A percentile compares a stretch with the other conserved stretches of the same genome.
Evolutionary conservation across 1,139 yeast genomes (phyloP).

Genomic region (Arxiozyma slooffiae): DNA sequence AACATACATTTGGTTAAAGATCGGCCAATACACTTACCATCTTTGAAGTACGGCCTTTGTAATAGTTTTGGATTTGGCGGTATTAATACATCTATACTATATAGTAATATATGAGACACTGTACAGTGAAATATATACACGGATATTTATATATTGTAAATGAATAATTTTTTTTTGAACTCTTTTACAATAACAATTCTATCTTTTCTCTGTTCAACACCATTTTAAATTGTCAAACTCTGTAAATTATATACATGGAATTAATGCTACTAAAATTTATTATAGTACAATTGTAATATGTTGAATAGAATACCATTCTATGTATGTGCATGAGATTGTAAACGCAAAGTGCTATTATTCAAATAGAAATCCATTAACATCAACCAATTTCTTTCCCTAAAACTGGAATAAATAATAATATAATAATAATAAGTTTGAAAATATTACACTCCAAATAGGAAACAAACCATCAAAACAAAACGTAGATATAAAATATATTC

Average conservation of each 20-base stretch:
- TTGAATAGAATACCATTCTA: background rate
- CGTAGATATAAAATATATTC: too few relatives aligned
- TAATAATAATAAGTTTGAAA: too few relatives aligned
- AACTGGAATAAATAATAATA: too few relatives aligned
- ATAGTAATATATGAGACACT: constrained; percentile 29
- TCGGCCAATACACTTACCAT: constrained; percentile 29
- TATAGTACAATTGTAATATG: background rate
- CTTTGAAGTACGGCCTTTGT: constrained; percentile 53
- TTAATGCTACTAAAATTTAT: background rate
- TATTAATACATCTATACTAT: constrained; percentile 66
- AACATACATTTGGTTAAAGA: constrained; percentile 57
- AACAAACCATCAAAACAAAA: background rate
- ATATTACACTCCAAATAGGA: too few relatives aligned
- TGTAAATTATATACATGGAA: too few relatives aligned
- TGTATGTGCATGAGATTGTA: background rate
- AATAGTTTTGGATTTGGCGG: constrained; percentile 99
- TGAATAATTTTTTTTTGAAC: background rate
- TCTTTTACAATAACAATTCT: too few relatives aligned
- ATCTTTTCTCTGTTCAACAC: background rate
- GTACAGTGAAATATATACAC: background rate
- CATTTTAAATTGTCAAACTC: background rate
- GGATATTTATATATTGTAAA: background rate
- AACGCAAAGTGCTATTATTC: background rate
- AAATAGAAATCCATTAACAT: too few relatives aligned
- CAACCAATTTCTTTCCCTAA: background rate